phyloP scores from a whole-genome alignment of 202 grass and related monocot genomes.

The Hordeum pubiflorum region DNA sequence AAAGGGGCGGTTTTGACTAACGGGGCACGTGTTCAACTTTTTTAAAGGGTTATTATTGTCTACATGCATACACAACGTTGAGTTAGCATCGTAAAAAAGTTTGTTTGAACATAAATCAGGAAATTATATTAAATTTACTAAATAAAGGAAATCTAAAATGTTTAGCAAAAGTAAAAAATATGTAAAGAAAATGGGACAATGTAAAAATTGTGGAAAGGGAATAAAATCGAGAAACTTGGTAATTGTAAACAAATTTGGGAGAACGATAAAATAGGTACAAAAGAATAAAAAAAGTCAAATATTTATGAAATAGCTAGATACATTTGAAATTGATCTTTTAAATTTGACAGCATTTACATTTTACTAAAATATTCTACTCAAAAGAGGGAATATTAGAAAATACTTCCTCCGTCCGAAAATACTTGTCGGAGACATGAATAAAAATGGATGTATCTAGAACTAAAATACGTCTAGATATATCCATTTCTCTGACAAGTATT shows the following conservation, averaged over 20 bases:
- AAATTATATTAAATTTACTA: background rate
- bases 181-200: background rate
- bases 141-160: background rate
- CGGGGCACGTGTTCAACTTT: too few relatives aligned
- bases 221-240: background rate
- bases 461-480: too few relatives aligned
- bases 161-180: background rate
- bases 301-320: background rate
- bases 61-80: background rate
- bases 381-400: background rate
- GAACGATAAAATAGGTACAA: background rate
- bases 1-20: too few relatives aligned
- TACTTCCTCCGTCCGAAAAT: too few relatives aligned
- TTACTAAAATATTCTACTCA: background rate
- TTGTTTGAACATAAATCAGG: background rate
- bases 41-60: background rate
- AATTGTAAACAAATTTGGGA: background rate
- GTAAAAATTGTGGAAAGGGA: background rate
- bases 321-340: background rate
- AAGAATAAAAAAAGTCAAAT: background rate
- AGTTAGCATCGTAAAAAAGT: too few relatives aligned
- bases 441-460: too few relatives aligned
- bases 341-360: background rate
- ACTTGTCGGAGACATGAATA: too few relatives aligned
- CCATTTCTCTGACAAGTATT: too few relatives aligned